Evolutionary conservation across 2,329 filamentous ascomycete genomes (phyloP), one percentile per base, ranked within the genome.

Genomic region (Rhynchosporium secalis): DNA sequence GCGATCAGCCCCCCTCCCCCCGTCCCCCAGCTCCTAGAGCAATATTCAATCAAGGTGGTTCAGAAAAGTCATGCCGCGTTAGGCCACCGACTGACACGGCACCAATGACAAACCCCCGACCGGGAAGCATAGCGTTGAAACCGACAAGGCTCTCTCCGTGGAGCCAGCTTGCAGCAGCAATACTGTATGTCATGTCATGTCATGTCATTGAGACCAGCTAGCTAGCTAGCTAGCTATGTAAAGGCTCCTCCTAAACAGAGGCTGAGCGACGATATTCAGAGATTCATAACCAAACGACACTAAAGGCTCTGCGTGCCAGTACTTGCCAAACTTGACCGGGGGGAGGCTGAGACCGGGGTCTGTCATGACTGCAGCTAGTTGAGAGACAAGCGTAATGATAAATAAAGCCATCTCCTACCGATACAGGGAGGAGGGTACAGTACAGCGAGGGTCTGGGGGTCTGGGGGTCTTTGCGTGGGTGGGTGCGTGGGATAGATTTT

Each of bases 301-400:
- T 70, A 71, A 71, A 60, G 33, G 8, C 48, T 52, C 26, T 62
- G 65, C 64, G 70, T 72, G 70, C 65, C 68, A 71, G 65, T 70
- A 67, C 65, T 68, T 68, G 45, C 58, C 58, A 66, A 65, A 66
- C 43, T 4, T 46, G 67, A 70, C 70, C 55, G 70, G 69, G 70
- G 70, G 69, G 20, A 20, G 58, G 55, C 45, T 1, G 54, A 28
- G 58, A 62, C 69, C 54, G 56, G 70, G 70, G 70, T 69, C 36
- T 68, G 70, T 66, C 62, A 69, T 61, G 66, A 51, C 63, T 15
- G 68, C 61, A 63, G 66, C 56, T 48, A 66, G 20, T 52, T 64
- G 47, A 67, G 64, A 70, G 66, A 72, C 70, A 69, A 52, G 64
- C 67, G 64, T 65, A 65, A 69, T 65, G 66, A 68, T 63, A 29